Evolutionary conservation across 768 basidiomycete genomes (phyloP).

Genomic region (Baorangia bicolor): DNA sequence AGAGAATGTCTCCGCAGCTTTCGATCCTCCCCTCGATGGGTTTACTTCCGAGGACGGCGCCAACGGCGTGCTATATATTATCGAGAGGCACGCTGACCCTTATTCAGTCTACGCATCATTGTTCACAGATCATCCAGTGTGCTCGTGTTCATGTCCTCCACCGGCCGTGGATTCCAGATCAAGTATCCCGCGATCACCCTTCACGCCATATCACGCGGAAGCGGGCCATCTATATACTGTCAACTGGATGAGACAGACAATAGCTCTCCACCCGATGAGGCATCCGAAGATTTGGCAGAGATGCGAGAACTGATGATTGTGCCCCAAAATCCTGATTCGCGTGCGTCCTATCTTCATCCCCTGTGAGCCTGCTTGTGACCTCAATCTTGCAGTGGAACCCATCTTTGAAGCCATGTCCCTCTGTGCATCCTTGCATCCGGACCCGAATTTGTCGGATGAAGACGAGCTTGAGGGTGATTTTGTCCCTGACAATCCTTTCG

Average conservation of each 20-base stretch:
- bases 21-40: constrained; percentile 68
- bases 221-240: constrained; percentile 80
- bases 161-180: constrained; percentile 77
- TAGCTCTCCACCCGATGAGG: constrained; percentile 37
- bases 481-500: constrained; percentile 47
- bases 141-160: constrained; percentile 71
- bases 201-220: constrained; percentile 80
- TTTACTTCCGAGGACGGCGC: constrained; percentile 52
- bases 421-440: constrained; percentile 86
- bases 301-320: constrained; percentile 84
- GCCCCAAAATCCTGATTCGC: constrained; percentile 52
- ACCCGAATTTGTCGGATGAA: constrained; percentile 44
- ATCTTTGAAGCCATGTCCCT: constrained; percentile 86
- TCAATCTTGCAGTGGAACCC: constrained; percentile 56
- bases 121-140: constrained; percentile 43
- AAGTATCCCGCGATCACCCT: constrained; percentile 89
- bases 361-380: neutral
- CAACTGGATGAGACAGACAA: constrained; percentile 77
- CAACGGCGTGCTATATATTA: constrained; percentile 74
- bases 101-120: constrained; percentile 4
- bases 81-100: constrained; percentile 66
- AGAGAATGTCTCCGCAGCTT: constrained; percentile 60
- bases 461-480: constrained; percentile 55
- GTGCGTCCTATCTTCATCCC: constrained; percentile 45
- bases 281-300: constrained; percentile 38